Evolutionary conservation across 768 basidiomycete species (phyloP).

Genomic region (Mycena polygramma): DNA sequence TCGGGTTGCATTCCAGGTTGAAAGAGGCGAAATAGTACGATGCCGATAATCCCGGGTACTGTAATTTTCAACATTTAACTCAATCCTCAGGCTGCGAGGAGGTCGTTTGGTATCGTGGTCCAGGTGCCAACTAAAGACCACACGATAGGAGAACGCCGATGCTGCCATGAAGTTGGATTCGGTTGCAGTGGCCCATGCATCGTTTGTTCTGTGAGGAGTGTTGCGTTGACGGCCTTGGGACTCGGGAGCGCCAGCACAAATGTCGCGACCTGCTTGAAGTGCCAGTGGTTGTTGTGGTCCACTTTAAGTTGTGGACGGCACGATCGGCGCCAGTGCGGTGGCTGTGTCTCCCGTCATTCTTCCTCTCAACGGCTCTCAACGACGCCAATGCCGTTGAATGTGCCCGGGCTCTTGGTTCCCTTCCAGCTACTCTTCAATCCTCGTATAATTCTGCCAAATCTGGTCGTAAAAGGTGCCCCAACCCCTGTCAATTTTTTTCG

Average conservation of each 20-base stretch:
- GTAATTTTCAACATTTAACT: not conserved
- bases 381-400: slow-evolving; percentile 75
- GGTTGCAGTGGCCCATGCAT: too few species aligned
- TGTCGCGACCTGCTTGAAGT: too few species aligned
- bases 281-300: too few species aligned
- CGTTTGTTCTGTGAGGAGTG: too few species aligned
- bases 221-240: too few species aligned
- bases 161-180: not conserved
- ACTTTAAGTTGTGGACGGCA: too few species aligned
- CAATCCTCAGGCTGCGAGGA: not conserved
- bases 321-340: too few species aligned
- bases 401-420: slow-evolving; percentile 77
- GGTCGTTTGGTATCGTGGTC: not conserved
- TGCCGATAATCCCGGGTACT: not conserved
- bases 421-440: slow-evolving; percentile 80
- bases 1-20: not conserved
- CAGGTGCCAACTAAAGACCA: not conserved
- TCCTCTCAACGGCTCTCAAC: too few species aligned
- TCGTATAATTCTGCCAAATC: slow-evolving; percentile 73
- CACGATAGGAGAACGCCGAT: not conserved
- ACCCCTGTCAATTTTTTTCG: not conserved
- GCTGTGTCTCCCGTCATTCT: not conserved
- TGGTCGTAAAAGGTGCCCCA: slow-evolving; percentile 74
- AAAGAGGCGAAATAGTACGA: not conserved
- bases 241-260: too few species aligned